Conservation (phyloP, 768 basidiomycete genomes). For the Leucosporidium yakuticum region DNA sequence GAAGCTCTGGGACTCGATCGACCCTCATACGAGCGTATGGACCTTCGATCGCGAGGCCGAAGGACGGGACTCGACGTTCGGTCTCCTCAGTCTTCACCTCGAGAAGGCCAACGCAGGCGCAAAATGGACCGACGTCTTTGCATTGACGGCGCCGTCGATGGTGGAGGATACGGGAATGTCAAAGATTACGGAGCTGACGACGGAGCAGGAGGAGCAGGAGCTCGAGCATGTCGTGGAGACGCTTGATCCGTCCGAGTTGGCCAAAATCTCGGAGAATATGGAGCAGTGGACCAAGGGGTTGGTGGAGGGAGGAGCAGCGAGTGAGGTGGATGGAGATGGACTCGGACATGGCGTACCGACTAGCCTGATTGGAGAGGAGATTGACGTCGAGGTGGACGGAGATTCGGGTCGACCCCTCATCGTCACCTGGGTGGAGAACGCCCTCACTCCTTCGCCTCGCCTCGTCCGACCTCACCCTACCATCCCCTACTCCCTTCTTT, state of each 20-base stretch:
- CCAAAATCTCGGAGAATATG: constrained; percentile 67
- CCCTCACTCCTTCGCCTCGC: constrained; percentile 43
- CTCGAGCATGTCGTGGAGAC: constrained; percentile 67
- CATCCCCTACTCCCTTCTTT: constrained; percentile 49
- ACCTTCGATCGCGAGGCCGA: constrained; percentile 69
- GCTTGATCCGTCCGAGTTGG: constrained; percentile 74
- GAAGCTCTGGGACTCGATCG: constrained; percentile 72
- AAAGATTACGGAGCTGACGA: constrained; percentile 39
- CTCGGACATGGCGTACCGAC: constrained; percentile 51
- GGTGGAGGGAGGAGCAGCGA: constrained; percentile 51
- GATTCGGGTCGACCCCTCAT: constrained; percentile 61
- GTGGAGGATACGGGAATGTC: constrained; percentile 39
- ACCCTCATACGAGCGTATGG: constrained; percentile 77
- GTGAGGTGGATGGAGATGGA: constrained; percentile 55
- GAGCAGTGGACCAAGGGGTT: constrained; percentile 74
- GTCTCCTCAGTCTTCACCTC: constrained; percentile 72
- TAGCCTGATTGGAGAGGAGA: constrained; percentile 76
- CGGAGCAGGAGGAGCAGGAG: constrained; percentile 39
- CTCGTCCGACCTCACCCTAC: constrained; percentile 15
- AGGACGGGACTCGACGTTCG: constrained; percentile 54
- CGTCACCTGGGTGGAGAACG: constrained; percentile 60
- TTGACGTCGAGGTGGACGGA: constrained; percentile 82
- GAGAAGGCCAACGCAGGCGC: constrained; percentile 78
- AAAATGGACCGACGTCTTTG: constrained; percentile 82
- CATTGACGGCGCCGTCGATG: constrained; percentile 31